Conservation (phyloP, 176 grass and related monocot species). For the Hordeum marinum region DNA sequence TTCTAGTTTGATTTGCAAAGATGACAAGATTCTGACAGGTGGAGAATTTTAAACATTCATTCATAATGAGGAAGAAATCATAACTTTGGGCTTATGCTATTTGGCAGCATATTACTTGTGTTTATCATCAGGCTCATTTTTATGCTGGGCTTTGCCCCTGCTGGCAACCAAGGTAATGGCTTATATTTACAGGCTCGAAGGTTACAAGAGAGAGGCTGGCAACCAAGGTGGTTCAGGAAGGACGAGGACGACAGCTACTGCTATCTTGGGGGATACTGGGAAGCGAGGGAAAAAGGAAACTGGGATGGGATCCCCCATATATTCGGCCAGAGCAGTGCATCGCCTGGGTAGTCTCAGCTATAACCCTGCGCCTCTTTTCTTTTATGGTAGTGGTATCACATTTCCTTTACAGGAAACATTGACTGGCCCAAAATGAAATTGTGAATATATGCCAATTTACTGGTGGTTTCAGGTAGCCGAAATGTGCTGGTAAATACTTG, state of each 20-base stretch:
- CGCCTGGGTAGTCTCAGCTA: constrained; percentile 21
- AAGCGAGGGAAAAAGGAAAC: constrained; percentile 65
- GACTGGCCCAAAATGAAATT: not conserved
- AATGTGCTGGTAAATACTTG: not conserved
- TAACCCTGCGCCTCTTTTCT: not conserved
- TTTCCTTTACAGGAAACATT: constrained; percentile 18
- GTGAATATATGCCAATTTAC: constrained; percentile 12
- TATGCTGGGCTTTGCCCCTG: not conserved
- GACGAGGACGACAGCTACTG: constrained; percentile 72
- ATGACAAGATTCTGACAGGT: not conserved
- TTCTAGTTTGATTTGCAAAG: constrained; percentile 4
- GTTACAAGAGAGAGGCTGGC: constrained; percentile 90
- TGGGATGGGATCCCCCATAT: constrained; percentile 75
- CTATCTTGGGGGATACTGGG: constrained; percentile 92
- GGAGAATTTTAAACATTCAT: not conserved
- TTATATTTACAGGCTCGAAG: constrained; percentile 60
- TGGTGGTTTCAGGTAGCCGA: constrained; percentile 9
- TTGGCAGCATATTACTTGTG: not conserved
- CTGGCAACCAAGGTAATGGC: not conserved
- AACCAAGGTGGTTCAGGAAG: constrained; percentile 89
- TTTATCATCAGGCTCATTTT: not conserved
- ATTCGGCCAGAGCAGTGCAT: constrained; percentile 54
- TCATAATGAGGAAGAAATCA: not conserved
- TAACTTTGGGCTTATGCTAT: not conserved
- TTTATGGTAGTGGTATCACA: constrained; percentile 9